Conservation (phyloP, 1,284 basidiomycete species). For the Neolentinus lepideus region DNA sequence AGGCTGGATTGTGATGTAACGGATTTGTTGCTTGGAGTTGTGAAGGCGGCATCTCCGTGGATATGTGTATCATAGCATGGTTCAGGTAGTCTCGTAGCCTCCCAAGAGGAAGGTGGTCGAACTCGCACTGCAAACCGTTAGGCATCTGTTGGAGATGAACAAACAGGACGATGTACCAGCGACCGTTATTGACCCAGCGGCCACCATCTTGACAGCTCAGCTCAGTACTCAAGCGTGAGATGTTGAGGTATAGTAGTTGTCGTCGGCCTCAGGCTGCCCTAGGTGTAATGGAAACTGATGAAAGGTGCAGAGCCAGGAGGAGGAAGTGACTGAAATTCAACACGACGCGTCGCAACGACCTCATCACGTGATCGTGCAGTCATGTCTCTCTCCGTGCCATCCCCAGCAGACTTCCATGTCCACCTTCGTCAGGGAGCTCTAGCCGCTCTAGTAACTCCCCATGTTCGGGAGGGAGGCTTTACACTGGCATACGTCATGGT, state of each 20-base stretch:
- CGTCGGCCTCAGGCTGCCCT: too few species aligned
- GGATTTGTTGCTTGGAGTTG: constrained; percentile 46
- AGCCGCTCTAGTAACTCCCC: constrained; percentile 83
- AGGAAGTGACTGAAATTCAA: constrained; percentile 3
- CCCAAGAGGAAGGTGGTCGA: constrained; percentile 80
- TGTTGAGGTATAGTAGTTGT: neutral
- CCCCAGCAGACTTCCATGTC: constrained; percentile 93
- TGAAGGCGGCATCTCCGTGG: constrained; percentile 77
- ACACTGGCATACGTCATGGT: constrained; percentile 96
- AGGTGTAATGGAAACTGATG: too few species aligned
- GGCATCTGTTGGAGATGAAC: constrained; percentile 7
- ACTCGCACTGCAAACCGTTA: constrained; percentile 65
- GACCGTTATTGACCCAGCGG: constrained; percentile 81
- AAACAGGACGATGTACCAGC: constrained; percentile 46
- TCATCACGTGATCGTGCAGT: constrained; percentile 15
- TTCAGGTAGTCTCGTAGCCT: constrained; percentile 74
- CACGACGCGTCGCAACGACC: constrained; percentile 6
- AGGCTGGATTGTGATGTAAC: constrained; percentile 47
- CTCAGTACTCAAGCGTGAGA: too few species aligned
- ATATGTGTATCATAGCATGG: constrained; percentile 60
- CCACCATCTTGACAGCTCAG: constrained; percentile 48
- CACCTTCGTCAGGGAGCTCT: constrained; percentile 89
- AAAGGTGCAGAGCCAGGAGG: constrained; percentile 5
- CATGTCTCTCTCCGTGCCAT: constrained; percentile 12
- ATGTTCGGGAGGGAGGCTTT: constrained; percentile 88